Evolutionary conservation across 805 yeast species (phyloP).

Genomic region (Hagleromyces aurorensis): DNA sequence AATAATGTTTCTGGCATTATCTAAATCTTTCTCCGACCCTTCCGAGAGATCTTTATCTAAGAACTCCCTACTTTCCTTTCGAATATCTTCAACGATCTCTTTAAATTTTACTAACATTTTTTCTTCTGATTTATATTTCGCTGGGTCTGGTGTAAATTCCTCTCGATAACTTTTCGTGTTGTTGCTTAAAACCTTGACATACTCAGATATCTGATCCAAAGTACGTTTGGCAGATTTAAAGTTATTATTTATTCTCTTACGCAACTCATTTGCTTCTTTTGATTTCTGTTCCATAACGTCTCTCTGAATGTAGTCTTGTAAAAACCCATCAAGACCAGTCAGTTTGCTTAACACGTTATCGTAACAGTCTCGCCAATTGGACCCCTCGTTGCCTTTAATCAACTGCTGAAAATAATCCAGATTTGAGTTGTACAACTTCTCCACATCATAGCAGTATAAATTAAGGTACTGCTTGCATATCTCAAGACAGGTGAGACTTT

Average conservation of each 20-base stretch:
- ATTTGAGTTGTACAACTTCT: constrained; percentile 36
- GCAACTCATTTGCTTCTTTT: constrained; percentile 9
- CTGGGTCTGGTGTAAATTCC: constrained; percentile 8
- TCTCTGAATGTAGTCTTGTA: constrained; percentile 15
- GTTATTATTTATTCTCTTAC: constrained; percentile 9
- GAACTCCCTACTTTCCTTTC: constrained; percentile 11
- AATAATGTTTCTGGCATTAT: constrained; percentile 5
- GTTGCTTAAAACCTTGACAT: constrained; percentile 8
- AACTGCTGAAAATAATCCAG: constrained; percentile 34
- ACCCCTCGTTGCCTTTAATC: constrained; percentile 35
- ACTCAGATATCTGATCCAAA: constrained; percentile 12
- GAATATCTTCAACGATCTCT: constrained; percentile 15
- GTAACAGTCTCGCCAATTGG: constrained; percentile 35
- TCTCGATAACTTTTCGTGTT: constrained; percentile 7
- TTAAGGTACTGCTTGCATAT: constrained; percentile 44
- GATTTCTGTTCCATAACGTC: constrained; percentile 1
- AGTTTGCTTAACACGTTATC: constrained; percentile 15
- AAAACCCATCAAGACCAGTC: constrained; percentile 9
- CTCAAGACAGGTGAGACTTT: constrained; percentile 39
- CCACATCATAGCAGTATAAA: constrained; percentile 42
- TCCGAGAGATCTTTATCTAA: constrained; percentile 14
- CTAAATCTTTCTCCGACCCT: constrained; percentile 6
- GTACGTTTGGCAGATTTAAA: constrained; percentile 15
- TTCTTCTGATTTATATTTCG: constrained; percentile 20
- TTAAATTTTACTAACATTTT: constrained; percentile 22